Evolutionary conservation across 306 rosid genomes (phyloP).

Genomic region (Fagus sylvatica): DNA sequence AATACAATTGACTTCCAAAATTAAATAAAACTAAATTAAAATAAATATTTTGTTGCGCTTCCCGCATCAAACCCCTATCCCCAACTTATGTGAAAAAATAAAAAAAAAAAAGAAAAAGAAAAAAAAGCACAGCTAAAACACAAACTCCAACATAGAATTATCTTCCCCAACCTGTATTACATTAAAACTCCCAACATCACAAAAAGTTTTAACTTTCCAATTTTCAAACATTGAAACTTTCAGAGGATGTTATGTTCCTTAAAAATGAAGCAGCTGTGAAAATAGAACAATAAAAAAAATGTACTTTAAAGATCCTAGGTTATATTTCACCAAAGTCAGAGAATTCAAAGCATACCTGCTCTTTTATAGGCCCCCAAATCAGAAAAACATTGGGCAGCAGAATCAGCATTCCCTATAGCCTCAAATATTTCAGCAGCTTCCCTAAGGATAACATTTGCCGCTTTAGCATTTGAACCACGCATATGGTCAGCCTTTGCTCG

Average conservation of each 20-base stretch:
- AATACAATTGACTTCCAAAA: too few relatives aligned
- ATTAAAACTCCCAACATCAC: too few relatives aligned
- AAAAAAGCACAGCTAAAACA: background rate
- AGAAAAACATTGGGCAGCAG: conserved; percentile 64
- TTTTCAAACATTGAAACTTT: background rate
- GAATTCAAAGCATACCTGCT: conserved; percentile 51
- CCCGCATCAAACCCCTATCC: too few relatives aligned
- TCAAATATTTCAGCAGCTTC: conserved; percentile 77
- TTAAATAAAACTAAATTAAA: too few relatives aligned
- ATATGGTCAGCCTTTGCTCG: conserved; percentile 51
- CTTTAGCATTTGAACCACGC: conserved; percentile 37
- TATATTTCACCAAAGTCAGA: background rate
- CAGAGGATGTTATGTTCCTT: background rate
- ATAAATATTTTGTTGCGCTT: too few relatives aligned
- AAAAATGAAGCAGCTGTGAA: background rate
- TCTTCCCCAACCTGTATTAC: background rate
- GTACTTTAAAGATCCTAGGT: background rate
- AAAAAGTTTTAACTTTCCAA: background rate
- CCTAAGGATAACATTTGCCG: conserved; percentile 56
- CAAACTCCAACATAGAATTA: background rate
- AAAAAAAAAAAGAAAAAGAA: too few relatives aligned
- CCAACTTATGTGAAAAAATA: too few relatives aligned
- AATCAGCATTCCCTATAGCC: conserved; percentile 56
- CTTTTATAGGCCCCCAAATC: conserved; percentile 67
- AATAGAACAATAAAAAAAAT: background rate